Conservation (phyloP, 2,329 filamentous ascomycete genomes). For the Claviceps lovelessii region DNA sequence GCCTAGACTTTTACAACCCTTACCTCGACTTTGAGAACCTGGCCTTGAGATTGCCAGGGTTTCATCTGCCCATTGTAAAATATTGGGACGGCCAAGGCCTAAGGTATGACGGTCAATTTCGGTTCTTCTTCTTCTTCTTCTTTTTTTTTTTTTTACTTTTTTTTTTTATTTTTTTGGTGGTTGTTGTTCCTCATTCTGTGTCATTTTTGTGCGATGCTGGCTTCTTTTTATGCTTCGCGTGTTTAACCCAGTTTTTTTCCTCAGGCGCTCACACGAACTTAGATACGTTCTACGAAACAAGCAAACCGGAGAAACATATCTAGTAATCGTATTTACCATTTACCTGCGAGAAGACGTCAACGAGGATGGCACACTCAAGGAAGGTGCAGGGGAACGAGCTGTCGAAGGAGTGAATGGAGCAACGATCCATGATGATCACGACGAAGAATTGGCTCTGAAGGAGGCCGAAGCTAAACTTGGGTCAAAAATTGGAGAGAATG, state of each 20-base stretch:
- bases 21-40: constrained; percentile 76
- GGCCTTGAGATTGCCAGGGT: constrained; percentile 56
- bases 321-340: constrained; percentile 69
- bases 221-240: not conserved
- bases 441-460: constrained; percentile 23
- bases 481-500: constrained; percentile 8
- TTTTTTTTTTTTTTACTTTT: not conserved
- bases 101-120: constrained; percentile 37
- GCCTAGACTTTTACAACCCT: constrained; percentile 69
- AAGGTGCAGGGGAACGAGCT: constrained; percentile 18
- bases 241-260: constrained; percentile 12
- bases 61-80: constrained; percentile 56
- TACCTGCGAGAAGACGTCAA: constrained; percentile 53
- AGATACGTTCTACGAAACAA: constrained; percentile 87
- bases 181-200: constrained; percentile 3
- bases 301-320: constrained; percentile 56
- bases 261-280: constrained; percentile 62
- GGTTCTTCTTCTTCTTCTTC: not conserved
- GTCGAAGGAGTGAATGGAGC: constrained; percentile 6
- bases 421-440: constrained; percentile 13
- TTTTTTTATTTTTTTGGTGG: not conserved
- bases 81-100: constrained; percentile 71
- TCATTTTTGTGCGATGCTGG: not conserved
- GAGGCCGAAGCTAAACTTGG: constrained; percentile 24
- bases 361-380: constrained; percentile 41